A percentile compares a stretch with the other conserved stretches of the same genome.
phyloP scores from a whole-genome alignment of 148 eudicot species.

The Beta vulgaris region DNA sequence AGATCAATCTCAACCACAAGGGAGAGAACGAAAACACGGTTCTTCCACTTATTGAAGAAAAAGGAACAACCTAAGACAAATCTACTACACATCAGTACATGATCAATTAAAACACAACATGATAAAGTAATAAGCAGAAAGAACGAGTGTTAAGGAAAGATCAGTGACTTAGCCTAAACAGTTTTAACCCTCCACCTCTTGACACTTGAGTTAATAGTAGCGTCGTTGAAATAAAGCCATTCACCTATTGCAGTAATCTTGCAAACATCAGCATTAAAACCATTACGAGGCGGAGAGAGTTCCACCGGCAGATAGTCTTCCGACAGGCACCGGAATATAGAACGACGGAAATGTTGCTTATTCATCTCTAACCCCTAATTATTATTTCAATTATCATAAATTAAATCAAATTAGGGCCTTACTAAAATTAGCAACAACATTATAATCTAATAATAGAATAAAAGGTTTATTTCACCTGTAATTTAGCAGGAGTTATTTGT shows the following conservation, averaged over 20 bases:
- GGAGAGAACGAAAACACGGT: constrained; percentile 34
- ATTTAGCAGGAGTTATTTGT: constrained; percentile 10
- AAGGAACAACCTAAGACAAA: background rate
- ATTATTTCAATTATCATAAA: background rate
- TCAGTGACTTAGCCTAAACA: background rate
- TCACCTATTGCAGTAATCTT: constrained; percentile 12
- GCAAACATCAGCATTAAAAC: constrained; percentile 12
- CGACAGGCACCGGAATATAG: constrained; percentile 6
- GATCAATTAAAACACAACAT: too few species aligned
- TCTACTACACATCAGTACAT: background rate
- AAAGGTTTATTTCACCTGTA: constrained; percentile 6
- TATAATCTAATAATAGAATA: background rate
- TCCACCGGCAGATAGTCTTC: constrained; percentile 16
- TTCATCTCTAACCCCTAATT: constrained; percentile 13
- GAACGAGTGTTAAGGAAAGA: too few species aligned
- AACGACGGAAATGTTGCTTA: constrained; percentile 1
- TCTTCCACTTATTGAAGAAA: background rate
- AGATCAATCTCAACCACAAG: constrained; percentile 4
- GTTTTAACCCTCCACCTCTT: background rate
- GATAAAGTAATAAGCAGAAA: too few species aligned
- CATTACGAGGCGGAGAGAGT: constrained; percentile 26
- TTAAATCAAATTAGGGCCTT: background rate
- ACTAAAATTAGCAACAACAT: background rate
- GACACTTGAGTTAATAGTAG: background rate
- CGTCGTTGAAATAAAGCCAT: background rate